Evolutionary conservation across 2,329 filamentous ascomycete species (phyloP).

Genomic region (Aureobasidium sp.): DNA sequence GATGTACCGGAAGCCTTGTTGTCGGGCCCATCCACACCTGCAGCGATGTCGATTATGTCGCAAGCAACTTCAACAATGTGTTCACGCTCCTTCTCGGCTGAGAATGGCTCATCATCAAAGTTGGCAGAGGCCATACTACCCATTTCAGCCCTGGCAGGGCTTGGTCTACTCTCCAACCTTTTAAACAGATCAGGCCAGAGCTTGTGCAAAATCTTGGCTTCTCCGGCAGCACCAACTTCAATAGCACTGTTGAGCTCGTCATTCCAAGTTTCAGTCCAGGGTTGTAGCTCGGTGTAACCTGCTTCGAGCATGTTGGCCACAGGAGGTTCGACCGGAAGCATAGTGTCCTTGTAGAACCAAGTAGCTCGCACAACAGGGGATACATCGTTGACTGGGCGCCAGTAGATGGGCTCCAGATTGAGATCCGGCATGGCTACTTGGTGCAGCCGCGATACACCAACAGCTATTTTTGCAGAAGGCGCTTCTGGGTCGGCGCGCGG

Average conservation of each 20-base stretch:
- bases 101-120: constrained; percentile 30
- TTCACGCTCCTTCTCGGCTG: constrained; percentile 37
- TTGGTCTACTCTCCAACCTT: constrained; percentile 41
- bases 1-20: constrained; percentile 42
- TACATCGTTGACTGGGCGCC: constrained; percentile 88
- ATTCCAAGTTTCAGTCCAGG: constrained; percentile 86
- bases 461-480: constrained; percentile 58
- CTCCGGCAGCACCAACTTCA: constrained; percentile 80
- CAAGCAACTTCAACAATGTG: constrained; percentile 38
- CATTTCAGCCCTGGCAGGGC: constrained; percentile 27
- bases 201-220: constrained; percentile 80
- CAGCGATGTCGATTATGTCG: constrained; percentile 43
- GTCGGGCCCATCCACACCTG: constrained; percentile 38
- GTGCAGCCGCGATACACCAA: constrained; percentile 85
- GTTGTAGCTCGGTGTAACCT: constrained; percentile 79
- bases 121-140: constrained; percentile 4
- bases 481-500: constrained; percentile 17
- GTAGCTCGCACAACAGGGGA: constrained; percentile 76
- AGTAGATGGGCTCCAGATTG: constrained; percentile 92
- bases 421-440: constrained; percentile 75
- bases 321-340: constrained; percentile 77
- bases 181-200: constrained; percentile 67
- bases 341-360: constrained; percentile 96
- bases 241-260: constrained; percentile 87
- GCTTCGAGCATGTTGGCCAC: constrained; percentile 88